phyloP scores from a whole-genome alignment of 148 eudicot species.

The Chenopodium formosanum region DNA sequence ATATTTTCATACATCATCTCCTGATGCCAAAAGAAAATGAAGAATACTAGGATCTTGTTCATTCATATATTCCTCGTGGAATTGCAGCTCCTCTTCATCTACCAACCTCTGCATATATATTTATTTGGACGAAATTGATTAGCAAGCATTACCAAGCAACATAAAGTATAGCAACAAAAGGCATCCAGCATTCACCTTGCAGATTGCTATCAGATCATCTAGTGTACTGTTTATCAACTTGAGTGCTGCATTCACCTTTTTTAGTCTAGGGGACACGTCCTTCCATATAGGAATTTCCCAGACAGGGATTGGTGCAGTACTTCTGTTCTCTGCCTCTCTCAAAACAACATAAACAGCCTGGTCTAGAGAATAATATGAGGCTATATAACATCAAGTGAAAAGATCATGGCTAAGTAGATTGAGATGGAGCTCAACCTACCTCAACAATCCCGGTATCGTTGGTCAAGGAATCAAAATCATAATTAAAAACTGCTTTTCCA shows the following conservation, averaged over 20 bases:
- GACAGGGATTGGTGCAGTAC: conserved; percentile 85
- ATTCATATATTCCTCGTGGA: conserved; percentile 95
- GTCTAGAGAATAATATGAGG: conserved; percentile 30
- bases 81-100: conserved; percentile 89
- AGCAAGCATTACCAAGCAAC: conserved; percentile 8
- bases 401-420: not conserved
- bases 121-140: conserved; percentile 8
- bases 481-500: conserved; percentile 94
- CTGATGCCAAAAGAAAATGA: conserved; percentile 94
- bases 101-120: conserved; percentile 76
- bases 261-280: conserved; percentile 83
- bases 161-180: not conserved
- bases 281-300: conserved; percentile 99
- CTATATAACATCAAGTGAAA: conserved; percentile 20
- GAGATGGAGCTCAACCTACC: conserved; percentile 41
- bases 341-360: conserved; percentile 97
- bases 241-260: conserved; percentile 79
- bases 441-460: conserved; percentile 91
- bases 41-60: conserved; percentile 99
- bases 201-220: conserved; percentile 74
- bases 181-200: conserved; percentile 64
- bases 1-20: conserved; percentile 70
- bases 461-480: conserved; percentile 92
- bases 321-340: conserved; percentile 91
- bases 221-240: conserved; percentile 82